Conservation (phyloP, 2,329 filamentous ascomycete species). For the Pleurostoma richardsiae region DNA sequence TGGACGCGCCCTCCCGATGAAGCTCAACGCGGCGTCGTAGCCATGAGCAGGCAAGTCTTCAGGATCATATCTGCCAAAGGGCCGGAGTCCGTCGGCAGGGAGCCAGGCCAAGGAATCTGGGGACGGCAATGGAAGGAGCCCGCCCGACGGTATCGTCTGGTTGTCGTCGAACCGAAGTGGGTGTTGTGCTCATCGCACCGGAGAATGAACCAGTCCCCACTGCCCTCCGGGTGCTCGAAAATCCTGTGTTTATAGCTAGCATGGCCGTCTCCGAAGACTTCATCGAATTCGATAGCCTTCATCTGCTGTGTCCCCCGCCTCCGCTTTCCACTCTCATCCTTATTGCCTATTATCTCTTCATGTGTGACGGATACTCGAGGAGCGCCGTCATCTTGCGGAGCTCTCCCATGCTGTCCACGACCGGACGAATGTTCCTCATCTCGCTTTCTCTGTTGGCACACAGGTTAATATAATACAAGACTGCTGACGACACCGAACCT, state of each 20-base stretch:
- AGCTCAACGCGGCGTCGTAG: too few relatives aligned
- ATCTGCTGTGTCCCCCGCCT: neutral
- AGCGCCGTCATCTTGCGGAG: too few relatives aligned
- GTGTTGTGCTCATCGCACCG: slow-evolving; percentile 28
- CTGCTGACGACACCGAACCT: neutral
- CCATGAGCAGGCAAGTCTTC: too few relatives aligned
- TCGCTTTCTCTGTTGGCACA: neutral
- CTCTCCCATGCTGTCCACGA: neutral
- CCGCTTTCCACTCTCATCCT: neutral
- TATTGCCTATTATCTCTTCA: too few relatives aligned
- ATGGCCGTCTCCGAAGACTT: slow-evolving; percentile 24
- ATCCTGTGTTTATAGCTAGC: slow-evolving; percentile 23
- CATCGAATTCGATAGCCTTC: slow-evolving; percentile 22
- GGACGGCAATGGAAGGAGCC: too few relatives aligned
- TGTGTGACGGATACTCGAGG: too few relatives aligned
- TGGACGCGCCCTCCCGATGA: too few relatives aligned
- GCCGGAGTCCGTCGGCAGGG: too few relatives aligned
- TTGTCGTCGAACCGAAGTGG: slow-evolving; percentile 19
- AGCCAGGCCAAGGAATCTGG: too few relatives aligned
- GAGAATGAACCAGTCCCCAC: slow-evolving; percentile 25
- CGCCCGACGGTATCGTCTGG: too few relatives aligned
- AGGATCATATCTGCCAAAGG: too few relatives aligned
- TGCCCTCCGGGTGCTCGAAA: slow-evolving; percentile 17
- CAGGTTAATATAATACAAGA: neutral
- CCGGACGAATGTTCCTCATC: neutral